Evolutionary conservation across 352 stramenopile species (phyloP).

Genomic region (Globisporangium apiculatum): DNA sequence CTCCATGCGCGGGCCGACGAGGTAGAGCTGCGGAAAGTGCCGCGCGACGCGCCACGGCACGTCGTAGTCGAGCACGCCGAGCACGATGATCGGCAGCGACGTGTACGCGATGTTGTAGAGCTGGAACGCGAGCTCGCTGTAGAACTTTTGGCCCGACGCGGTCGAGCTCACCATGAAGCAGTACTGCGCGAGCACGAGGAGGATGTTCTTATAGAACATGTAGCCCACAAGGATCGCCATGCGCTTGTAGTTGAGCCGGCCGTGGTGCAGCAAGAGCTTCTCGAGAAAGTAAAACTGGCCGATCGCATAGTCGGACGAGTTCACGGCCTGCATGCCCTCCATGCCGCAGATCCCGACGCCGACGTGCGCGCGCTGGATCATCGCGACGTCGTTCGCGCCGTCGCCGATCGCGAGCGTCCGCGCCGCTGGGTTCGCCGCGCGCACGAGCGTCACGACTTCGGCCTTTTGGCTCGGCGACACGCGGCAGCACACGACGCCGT

Average conservation of each 20-base stretch:
- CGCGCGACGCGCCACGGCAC: slow-evolving; percentile 54
- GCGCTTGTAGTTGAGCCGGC: slow-evolving; percentile 95
- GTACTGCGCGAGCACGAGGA: slow-evolving; percentile 87
- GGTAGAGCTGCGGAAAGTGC: slow-evolving; percentile 74
- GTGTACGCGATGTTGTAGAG: slow-evolving; percentile 94
- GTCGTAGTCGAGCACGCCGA: slow-evolving; percentile 78
- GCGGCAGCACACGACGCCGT: slow-evolving; percentile 76
- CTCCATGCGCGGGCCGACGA: slow-evolving; percentile 62
- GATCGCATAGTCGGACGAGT: slow-evolving; percentile 97
- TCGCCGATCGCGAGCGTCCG: slow-evolving; percentile 89
- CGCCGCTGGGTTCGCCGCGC: slow-evolving; percentile 33
- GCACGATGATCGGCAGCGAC: slow-evolving; percentile 85
- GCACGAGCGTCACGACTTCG: slow-evolving; percentile 65
- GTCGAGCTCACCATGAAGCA: slow-evolving; percentile 90
- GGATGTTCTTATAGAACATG: slow-evolving; percentile 99
- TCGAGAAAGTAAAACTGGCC: slow-evolving; percentile 95
- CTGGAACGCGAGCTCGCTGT: slow-evolving; percentile 71
- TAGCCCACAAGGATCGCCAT: slow-evolving; percentile 92
- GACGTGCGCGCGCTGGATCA: slow-evolving; percentile 90
- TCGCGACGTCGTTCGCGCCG: slow-evolving; percentile 93
- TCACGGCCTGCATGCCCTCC: slow-evolving; percentile 94
- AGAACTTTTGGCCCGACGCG: slow-evolving; percentile 86
- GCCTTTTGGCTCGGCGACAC: slow-evolving; percentile 82
- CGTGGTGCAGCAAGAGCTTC: slow-evolving; percentile 95
- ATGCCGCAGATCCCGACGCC: slow-evolving; percentile 89